phyloP scores from a whole-genome alignment of 129 eudicot genomes.

The Solidago caesia region DNA sequence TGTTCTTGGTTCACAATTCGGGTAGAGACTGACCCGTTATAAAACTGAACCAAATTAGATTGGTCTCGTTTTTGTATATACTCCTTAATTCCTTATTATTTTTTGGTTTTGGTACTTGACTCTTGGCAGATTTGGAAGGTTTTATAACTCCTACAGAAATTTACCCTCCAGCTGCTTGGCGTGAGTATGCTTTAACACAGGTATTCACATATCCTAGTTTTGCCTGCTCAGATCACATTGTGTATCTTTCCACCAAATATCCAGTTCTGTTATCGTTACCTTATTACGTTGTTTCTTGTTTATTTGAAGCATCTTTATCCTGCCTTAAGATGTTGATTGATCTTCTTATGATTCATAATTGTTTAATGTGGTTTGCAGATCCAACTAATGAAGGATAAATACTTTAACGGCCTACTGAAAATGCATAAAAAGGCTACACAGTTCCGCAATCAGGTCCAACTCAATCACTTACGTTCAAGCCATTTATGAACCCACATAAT shows the following conservation, averaged over 20 bases:
- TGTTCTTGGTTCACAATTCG: too few relatives aligned
- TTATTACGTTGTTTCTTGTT: neutral
- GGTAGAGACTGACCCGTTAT: too few relatives aligned
- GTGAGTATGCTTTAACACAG: constrained; percentile 24
- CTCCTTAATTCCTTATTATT: neutral
- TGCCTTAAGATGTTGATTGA: neutral
- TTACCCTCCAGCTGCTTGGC: constrained; percentile 5
- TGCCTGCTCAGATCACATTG: neutral
- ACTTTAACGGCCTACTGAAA: neutral
- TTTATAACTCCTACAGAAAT: constrained; percentile 14
- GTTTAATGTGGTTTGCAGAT: constrained; percentile 28
- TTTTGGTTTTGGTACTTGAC: neutral
- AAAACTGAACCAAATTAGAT: too few relatives aligned
- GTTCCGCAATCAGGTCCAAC: constrained; percentile 16
- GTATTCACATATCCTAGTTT: constrained; percentile 2
- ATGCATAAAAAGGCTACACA: neutral
- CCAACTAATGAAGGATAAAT: neutral
- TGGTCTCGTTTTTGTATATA: too few relatives aligned
- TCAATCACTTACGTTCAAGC: constrained; percentile 5
- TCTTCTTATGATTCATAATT: constrained; percentile 1
- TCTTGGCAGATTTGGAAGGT: constrained; percentile 13
- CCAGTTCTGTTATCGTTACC: neutral
- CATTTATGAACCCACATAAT: neutral
- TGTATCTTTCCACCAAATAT: neutral
- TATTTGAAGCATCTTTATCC: neutral